phyloP scores from a whole-genome alignment of 2,329 filamentous ascomycete genomes.

The Coniochaeta prunicola region DNA sequence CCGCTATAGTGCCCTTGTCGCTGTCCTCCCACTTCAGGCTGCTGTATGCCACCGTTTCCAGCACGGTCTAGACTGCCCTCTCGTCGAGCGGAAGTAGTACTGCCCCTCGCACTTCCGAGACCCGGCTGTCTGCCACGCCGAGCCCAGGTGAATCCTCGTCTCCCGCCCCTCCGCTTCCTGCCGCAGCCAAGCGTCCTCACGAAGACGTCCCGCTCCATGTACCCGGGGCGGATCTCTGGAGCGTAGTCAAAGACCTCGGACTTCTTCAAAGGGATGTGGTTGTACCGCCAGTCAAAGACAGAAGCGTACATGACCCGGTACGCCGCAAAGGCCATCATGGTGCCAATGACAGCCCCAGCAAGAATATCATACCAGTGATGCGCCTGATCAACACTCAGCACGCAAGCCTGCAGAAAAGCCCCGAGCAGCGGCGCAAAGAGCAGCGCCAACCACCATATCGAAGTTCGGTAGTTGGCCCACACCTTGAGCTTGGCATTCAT shows the following conservation, averaged over 20 bases:
- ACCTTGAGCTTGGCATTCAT: conserved; percentile 68
- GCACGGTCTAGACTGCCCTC: neutral
- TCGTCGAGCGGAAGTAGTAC: neutral
- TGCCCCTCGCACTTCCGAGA: neutral
- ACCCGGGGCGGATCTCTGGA: neutral
- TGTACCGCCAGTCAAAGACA: conserved; percentile 60
- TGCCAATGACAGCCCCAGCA: conserved; percentile 55
- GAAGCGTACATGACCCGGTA: conserved; percentile 62
- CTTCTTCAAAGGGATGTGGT: conserved; percentile 53
- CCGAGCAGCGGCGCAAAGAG: conserved; percentile 53
- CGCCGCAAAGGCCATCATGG: conserved; percentile 48
- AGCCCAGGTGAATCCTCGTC: neutral
- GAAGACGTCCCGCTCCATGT: conserved; percentile 8
- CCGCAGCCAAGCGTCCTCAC: conserved; percentile 14
- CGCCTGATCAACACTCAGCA: conserved; percentile 56
- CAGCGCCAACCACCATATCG: conserved; percentile 58
- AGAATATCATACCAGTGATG: conserved; percentile 67
- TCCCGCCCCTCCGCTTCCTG: conserved; percentile 6
- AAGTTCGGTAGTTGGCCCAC: conserved; percentile 57
- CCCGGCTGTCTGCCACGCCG: neutral
- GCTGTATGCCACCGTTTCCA: neutral
- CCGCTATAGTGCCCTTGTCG: neutral
- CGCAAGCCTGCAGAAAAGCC: conserved; percentile 51
- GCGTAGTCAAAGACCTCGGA: conserved; percentile 21
- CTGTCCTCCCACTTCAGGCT: neutral